Evolutionary conservation across 371 early-diverging fungal genomes (phyloP).

Genomic region (Lichtheimia ramosa): DNA sequence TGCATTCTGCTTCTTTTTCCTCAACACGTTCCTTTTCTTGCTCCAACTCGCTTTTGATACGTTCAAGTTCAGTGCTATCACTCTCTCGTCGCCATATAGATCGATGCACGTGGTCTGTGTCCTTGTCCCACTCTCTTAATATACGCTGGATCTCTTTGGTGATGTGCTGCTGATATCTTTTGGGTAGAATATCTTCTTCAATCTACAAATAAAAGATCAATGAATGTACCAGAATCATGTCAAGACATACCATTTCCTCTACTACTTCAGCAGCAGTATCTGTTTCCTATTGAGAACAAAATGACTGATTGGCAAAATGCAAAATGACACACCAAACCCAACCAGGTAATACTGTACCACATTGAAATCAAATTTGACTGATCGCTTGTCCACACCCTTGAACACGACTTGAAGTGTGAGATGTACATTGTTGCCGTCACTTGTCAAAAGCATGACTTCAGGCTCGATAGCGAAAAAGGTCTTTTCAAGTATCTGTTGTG

Average conservation of each 20-base stretch:
- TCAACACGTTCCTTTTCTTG: slow-evolving; percentile 28
- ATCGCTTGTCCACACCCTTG: slow-evolving; percentile 65
- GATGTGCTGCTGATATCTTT: slow-evolving; percentile 66
- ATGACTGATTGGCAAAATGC: too few relatives aligned
- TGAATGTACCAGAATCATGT: background rate
- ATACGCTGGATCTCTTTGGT: slow-evolving; percentile 76
- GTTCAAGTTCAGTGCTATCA: slow-evolving; percentile 41
- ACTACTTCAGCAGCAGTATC: slow-evolving; percentile 84
- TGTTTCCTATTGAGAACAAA: slow-evolving; percentile 34
- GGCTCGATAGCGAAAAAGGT: slow-evolving; percentile 59
- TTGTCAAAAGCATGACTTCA: slow-evolving; percentile 56
- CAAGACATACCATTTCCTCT: slow-evolving; percentile 63
- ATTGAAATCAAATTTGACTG: slow-evolving; percentile 81
- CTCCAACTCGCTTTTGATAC: slow-evolving; percentile 31
- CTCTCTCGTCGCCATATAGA: slow-evolving; percentile 51
- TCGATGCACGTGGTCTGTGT: slow-evolving; percentile 30
- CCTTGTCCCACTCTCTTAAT: slow-evolving; percentile 61
- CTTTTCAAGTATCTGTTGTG: slow-evolving; percentile 49
- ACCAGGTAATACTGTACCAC: slow-evolving; percentile 18
- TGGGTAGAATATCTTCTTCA: slow-evolving; percentile 67
- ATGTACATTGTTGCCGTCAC: slow-evolving; percentile 52
- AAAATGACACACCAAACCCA: background rate
- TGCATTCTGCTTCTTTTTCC: slow-evolving; percentile 38
- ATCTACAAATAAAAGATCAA: slow-evolving; percentile 30
- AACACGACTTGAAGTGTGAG: slow-evolving; percentile 73